Evolutionary conservation across 345 rosid genomes (phyloP).

Genomic region (Populus ilicifolia): DNA sequence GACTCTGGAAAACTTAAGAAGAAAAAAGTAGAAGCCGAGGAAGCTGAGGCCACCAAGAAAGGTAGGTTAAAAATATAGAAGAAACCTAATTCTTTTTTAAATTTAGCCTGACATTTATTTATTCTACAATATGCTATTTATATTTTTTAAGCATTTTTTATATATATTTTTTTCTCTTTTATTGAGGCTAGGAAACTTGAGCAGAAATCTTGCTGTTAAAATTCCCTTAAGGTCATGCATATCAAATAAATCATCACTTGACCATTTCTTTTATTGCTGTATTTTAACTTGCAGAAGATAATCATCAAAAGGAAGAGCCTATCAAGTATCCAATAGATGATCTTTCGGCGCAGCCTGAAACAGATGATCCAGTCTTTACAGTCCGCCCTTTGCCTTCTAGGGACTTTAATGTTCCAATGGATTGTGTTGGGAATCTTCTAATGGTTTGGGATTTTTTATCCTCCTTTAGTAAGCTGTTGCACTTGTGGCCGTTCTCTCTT

Average conservation of each 20-base stretch:
- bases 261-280: conserved; percentile 1
- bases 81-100: not conserved
- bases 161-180: not conserved
- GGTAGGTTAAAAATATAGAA: conserved; percentile 19
- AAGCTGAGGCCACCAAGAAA: conserved; percentile 17
- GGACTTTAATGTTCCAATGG: conserved; percentile 71
- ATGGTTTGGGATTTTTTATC: conserved; percentile 97
- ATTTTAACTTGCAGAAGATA: conserved; percentile 46
- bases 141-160: not conserved
- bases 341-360: conserved; percentile 58
- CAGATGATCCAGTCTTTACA: conserved; percentile 64
- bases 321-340: conserved; percentile 91
- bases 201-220: not conserved
- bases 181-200: not conserved
- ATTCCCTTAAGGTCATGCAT: not conserved
- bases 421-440: conserved; percentile 78
- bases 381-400: conserved; percentile 72
- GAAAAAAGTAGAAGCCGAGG: conserved; percentile 51
- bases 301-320: conserved; percentile 34
- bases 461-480: conserved; percentile 67
- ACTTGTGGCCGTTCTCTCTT: conserved; percentile 71
- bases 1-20: conserved; percentile 47
- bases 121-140: not conserved
- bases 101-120: not conserved
- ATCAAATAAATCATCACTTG: not conserved